These are phyloP conservation scores for Termitomyces sp. DNA, from an alignment of 768 basidiomycete genomes.

Conservation along the genomic window DNA sequence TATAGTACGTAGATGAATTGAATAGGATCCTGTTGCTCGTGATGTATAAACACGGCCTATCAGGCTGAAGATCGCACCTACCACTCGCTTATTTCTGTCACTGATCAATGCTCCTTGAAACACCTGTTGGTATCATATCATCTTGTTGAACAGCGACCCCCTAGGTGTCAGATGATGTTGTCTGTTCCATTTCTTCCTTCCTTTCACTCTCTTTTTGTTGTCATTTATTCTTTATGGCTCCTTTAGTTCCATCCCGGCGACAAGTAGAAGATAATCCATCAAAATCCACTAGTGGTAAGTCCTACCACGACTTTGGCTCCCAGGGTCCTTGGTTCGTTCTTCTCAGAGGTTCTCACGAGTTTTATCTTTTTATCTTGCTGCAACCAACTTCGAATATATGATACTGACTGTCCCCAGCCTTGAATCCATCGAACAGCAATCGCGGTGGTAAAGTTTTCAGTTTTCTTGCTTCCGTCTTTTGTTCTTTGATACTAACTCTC, in stretches of 20 bases:
- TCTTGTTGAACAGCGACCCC: slow-evolving; percentile 1
- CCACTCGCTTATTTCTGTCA: too few relatives aligned
- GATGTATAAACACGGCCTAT: neutral
- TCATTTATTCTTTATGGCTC: slow-evolving; percentile 16
- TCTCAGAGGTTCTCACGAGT: neutral
- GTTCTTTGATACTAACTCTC: too few relatives aligned
- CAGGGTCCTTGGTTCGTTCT: neutral
- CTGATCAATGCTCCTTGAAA: too few relatives aligned
- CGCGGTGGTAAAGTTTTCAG: too few relatives aligned
- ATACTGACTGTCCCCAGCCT: neutral
- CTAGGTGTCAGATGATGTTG: neutral
- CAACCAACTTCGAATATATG: neutral
- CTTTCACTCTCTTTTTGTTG: slow-evolving; percentile 5
- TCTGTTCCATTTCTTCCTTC: slow-evolving; percentile 1
- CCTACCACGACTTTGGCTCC: too few relatives aligned
- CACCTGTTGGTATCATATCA: slow-evolving; percentile 7
- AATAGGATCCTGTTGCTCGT: neutral
- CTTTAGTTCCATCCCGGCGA: slow-evolving; percentile 18
- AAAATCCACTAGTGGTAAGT: slow-evolving; percentile 15
- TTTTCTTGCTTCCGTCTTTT: too few relatives aligned
- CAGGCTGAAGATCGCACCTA: neutral
- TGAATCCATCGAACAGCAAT: neutral
- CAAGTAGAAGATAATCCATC: slow-evolving; percentile 8
- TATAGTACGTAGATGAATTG: neutral
- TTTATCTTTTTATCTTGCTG: neutral